phyloP scores from a whole-genome alignment of 1,284 basidiomycete genomes.

The Omphalotus olearius region DNA sequence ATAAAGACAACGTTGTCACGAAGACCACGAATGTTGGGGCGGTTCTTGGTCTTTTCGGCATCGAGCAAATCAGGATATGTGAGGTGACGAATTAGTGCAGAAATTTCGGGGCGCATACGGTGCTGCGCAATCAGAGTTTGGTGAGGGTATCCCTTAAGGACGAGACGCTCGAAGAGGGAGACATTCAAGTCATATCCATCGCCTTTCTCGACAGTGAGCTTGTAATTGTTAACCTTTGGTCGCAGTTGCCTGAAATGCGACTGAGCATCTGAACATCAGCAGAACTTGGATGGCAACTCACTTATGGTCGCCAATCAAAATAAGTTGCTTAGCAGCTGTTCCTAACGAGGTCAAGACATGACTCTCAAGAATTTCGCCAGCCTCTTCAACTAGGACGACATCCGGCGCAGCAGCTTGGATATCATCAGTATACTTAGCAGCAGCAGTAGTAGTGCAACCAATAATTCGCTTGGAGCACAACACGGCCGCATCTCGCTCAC shows the following conservation, averaged over 20 bases:
- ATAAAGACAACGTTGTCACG: conserved; percentile 58
- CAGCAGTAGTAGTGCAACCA: conserved; percentile 64
- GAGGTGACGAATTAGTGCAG: conserved; percentile 48
- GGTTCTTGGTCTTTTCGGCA: conserved; percentile 40
- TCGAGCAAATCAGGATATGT: conserved; percentile 64
- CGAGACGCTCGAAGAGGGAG: conserved; percentile 63
- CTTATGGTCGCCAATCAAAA: conserved; percentile 71
- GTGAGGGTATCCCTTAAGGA: conserved; percentile 60
- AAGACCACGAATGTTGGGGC: conserved; percentile 49
- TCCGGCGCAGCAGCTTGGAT: conserved; percentile 42
- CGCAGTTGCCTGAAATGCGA: conserved; percentile 50
- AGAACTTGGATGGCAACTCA: conserved; percentile 25
- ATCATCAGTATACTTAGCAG: conserved; percentile 50
- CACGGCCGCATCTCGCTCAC: conserved; percentile 30
- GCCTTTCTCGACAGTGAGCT: conserved; percentile 58
- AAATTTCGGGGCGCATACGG: conserved; percentile 69
- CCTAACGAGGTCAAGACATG: conserved; percentile 59
- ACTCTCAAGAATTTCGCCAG: conserved; percentile 66
- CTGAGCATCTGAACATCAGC: not conserved
- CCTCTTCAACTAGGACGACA: conserved; percentile 63
- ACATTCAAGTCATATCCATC: conserved; percentile 60
- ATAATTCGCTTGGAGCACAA: conserved; percentile 53
- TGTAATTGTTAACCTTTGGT: conserved; percentile 63
- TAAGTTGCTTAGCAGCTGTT: conserved; percentile 41
- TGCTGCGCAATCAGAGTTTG: conserved; percentile 52